These are phyloP conservation scores for Wickerhamomyces chaumierensis DNA, from an alignment of 805 yeast genomes.

Conservation along the genomic window DNA sequence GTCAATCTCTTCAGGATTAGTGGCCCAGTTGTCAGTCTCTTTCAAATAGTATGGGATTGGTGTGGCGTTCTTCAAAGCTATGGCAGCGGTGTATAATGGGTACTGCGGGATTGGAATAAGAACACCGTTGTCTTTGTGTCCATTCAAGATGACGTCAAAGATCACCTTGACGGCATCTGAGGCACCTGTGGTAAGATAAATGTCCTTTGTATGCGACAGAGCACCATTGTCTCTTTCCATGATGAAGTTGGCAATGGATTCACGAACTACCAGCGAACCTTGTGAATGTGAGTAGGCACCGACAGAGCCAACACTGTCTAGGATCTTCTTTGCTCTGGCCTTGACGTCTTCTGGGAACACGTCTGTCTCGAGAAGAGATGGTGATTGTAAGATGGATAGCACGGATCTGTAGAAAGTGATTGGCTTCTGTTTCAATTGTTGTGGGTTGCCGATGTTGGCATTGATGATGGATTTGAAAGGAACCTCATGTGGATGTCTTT, in stretches of 20 bases:
- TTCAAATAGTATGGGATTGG: conserved; percentile 81
- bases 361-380: conserved; percentile 39
- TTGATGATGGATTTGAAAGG: conserved; percentile 73
- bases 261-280: conserved; percentile 65
- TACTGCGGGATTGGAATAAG: conserved; percentile 97
- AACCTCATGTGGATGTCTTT: conserved; percentile 43
- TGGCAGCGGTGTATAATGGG: conserved; percentile 92
- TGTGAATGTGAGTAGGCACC: conserved; percentile 96
- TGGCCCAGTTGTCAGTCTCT: conserved; percentile 77
- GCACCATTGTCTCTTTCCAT: conserved; percentile 68
- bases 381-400: conserved; percentile 76
- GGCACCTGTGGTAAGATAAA: conserved; percentile 89
- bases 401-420: conserved; percentile 93
- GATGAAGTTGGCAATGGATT: conserved; percentile 76
- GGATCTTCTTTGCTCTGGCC: conserved; percentile 52
- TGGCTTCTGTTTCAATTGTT: conserved; percentile 90
- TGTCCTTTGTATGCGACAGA: conserved; percentile 53
- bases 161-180: conserved; percentile 84
- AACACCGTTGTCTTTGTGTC: conserved; percentile 55
- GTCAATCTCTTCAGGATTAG: conserved; percentile 57
- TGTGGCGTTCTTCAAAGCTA: conserved; percentile 72
- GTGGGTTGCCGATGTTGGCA: conserved; percentile 97
- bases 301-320: conserved; percentile 61
- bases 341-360: conserved; percentile 57
- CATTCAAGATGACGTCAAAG: conserved; percentile 57